Conservation (phyloP, 176 grass and related monocot genomes). For the Puccinellia tenuiflora region DNA sequence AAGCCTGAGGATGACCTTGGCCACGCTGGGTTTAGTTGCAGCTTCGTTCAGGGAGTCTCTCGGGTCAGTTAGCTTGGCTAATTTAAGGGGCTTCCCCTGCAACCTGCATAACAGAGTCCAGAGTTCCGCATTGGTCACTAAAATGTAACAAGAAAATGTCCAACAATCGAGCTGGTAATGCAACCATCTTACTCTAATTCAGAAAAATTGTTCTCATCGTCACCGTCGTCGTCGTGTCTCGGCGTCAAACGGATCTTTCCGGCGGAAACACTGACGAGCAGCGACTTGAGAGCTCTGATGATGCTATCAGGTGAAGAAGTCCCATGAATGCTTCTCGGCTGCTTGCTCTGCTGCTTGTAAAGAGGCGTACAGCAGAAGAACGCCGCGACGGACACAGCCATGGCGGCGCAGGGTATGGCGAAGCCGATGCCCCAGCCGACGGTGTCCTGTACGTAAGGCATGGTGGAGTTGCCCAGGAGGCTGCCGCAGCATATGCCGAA, state of each 20-base stretch:
- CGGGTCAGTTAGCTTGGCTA: neutral
- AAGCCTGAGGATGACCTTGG: slow-evolving; percentile 46
- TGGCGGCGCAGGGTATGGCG: slow-evolving; percentile 61
- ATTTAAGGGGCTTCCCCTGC: slow-evolving; percentile 48
- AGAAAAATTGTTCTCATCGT: slow-evolving; percentile 7
- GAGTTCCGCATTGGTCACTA: neutral
- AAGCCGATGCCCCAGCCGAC: slow-evolving; percentile 79
- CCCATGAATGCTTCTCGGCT: neutral
- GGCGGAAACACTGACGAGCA: neutral
- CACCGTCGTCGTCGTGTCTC: slow-evolving; percentile 26
- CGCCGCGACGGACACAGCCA: slow-evolving; percentile 54
- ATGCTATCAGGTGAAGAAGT: slow-evolving; percentile 6
- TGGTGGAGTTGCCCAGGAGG: slow-evolving; percentile 74
- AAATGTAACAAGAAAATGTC: neutral
- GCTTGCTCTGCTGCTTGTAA: slow-evolving; percentile 42
- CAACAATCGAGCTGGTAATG: neutral
- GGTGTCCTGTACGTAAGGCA: slow-evolving; percentile 85
- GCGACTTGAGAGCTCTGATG: slow-evolving; percentile 37
- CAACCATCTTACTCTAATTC: slow-evolving; percentile 59
- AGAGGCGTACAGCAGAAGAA: slow-evolving; percentile 57
- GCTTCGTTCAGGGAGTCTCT: neutral
- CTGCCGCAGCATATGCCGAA: slow-evolving; percentile 86
- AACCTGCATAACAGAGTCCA: slow-evolving; percentile 31
- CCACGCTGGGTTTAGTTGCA: slow-evolving; percentile 24
- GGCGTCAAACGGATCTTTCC: slow-evolving; percentile 31